These are phyloP conservation scores for Anthracocystis walkeri DNA, from an alignment of 1,284 basidiomycete genomes.

Conservation along the genomic window DNA sequence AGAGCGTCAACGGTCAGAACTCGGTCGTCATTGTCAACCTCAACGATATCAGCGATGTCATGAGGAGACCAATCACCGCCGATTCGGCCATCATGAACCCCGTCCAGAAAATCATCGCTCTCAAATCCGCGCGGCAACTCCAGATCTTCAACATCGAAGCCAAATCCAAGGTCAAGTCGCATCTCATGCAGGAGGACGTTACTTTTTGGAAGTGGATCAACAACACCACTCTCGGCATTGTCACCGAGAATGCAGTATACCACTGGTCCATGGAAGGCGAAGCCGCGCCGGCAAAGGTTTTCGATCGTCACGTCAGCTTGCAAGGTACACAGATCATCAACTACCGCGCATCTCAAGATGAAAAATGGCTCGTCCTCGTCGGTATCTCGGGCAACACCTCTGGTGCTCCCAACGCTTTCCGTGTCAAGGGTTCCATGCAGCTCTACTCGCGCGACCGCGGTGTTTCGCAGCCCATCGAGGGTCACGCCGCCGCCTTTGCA, in stretches of 20 bases:
- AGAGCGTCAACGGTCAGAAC: conserved; percentile 70
- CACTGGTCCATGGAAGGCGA: conserved; percentile 87
- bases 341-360: conserved; percentile 90
- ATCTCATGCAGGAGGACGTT: conserved; percentile 90
- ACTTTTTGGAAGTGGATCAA: conserved; percentile 99
- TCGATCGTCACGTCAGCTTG: conserved; percentile 96
- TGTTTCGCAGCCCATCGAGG: conserved; percentile 99
- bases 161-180: conserved; percentile 97
- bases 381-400: conserved; percentile 92
- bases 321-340: conserved; percentile 97
- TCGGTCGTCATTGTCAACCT: conserved; percentile 68
- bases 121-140: conserved; percentile 84
- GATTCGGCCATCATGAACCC: conserved; percentile 99
- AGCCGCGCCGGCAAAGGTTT: conserved; percentile 86
- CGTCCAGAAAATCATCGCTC: conserved; percentile 92
- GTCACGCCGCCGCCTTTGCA: conserved; percentile 96
- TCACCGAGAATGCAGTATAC: conserved; percentile 92
- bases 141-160: conserved; percentile 98
- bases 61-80: conserved; percentile 94
- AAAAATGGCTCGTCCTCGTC: conserved; percentile 96
- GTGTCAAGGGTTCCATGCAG: conserved; percentile 82
- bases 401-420: conserved; percentile 76
- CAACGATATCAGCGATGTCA: conserved; percentile 70
- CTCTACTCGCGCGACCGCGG: conserved; percentile 86
- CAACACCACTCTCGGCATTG: conserved; percentile 89